Evolutionary conservation across 2,329 filamentous ascomycete genomes (phyloP), one percentile per base, ranked within the genome.

Genomic region (Ilyonectria sp.): DNA sequence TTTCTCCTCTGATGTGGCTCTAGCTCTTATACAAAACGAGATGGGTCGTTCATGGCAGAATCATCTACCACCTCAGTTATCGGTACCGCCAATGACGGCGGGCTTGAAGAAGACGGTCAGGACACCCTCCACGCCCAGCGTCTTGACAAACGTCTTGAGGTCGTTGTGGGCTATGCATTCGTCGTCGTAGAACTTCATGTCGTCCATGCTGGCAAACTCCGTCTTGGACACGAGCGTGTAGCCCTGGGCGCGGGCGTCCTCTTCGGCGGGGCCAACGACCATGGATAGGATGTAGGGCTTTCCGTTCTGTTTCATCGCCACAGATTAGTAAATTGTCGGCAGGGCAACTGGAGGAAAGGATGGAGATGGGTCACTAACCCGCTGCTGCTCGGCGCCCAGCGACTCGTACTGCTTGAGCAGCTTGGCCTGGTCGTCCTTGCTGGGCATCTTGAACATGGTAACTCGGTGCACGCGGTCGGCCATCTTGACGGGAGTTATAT

Each of bases 141-240:
- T 72, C 69, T 75, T 75, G 15, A 79, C 81, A 2, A 73, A 69
- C 37, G 72, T 74, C 78, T 84, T 86, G 65, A 86, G 79, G 26
- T 69, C 76, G 63, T 75, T 72, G 69, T 87, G 85, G 2, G 83
- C 83, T n/a, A 74, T 65, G 72, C 84, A 86, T 60, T 77, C 83
- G 10, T 83, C 82, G 77, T 93, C 91, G 78, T 93, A 94, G 81
- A 87, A 94, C 72, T 88, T 84, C 87, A 93, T 90, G 77, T 93
- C 92, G 13, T 90, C 90, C 61, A 89, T 74, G 66, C 81, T 90
- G 52, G 86, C 85, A 76, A 94, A 94, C 53, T 88, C 86, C 46
- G 87, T 90, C 77, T 90, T 87, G 55, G 87, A 87, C 17, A 89
- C 85, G 60, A 93, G 75, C 8, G 90, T 93, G 82, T 86, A 93